Conservation (phyloP, 345 rosid genomes). For the Euphorbia peplus region DNA sequence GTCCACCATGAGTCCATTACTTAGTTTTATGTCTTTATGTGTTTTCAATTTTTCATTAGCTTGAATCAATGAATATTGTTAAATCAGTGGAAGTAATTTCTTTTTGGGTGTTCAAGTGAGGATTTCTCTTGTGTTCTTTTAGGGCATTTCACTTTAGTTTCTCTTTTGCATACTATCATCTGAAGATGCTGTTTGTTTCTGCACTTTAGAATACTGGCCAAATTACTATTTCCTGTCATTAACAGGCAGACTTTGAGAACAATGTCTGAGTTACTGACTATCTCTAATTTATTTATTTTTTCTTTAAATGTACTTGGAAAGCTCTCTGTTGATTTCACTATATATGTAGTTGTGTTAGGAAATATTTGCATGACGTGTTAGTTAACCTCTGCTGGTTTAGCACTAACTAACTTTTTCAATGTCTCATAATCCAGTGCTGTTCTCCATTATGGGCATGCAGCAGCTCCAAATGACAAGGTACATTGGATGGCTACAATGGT, state of each 20-base stretch:
- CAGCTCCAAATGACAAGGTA: constrained; percentile 99
- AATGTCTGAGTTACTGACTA: background rate
- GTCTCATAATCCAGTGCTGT: constrained; percentile 59
- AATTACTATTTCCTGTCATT: background rate
- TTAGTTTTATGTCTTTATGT: no score
- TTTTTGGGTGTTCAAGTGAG: no score
- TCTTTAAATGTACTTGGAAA: background rate
- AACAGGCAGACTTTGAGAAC: background rate
- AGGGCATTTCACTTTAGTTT: no score
- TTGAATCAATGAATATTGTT: no score
- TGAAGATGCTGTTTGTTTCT: constrained; percentile 4
- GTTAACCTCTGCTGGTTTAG: constrained; percentile 3
- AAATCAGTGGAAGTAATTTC: no score
- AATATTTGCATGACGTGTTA: constrained; percentile 8
- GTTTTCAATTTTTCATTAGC: no score
- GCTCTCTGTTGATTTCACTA: background rate
- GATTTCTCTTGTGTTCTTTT: no score
- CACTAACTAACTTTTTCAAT: constrained; percentile 13
- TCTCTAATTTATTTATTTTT: background rate
- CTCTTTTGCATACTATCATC: background rate
- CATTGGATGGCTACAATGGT: background rate
- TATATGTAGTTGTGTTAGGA: background rate
- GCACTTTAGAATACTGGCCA: background rate
- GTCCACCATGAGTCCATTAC: no score
- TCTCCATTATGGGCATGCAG: constrained; percentile 96